phyloP scores from a whole-genome alignment of 2,329 filamentous ascomycete genomes.

The Pyrenochaeta sp. region DNA sequence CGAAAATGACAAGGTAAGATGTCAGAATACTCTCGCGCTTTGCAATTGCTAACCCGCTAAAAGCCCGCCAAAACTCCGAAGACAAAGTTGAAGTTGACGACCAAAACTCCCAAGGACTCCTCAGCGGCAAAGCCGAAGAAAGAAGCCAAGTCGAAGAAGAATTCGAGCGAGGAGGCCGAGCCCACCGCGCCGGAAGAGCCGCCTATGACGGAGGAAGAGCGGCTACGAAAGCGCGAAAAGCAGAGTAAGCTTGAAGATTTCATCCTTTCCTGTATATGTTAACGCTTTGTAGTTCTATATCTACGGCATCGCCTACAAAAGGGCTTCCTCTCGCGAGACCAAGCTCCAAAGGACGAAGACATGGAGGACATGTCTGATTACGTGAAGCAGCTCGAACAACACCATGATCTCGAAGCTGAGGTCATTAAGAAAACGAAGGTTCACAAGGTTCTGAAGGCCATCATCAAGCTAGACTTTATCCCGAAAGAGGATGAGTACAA shows the following conservation, averaged over 20 bases:
- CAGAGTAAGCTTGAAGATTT: constrained; percentile 51
- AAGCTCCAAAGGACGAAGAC: constrained; percentile 84
- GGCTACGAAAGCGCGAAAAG: constrained; percentile 66
- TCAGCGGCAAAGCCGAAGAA: constrained; percentile 66
- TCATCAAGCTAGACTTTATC: constrained; percentile 85
- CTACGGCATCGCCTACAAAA: constrained; percentile 95
- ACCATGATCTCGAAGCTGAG: constrained; percentile 81
- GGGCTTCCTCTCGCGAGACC: constrained; percentile 85
- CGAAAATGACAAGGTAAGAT: constrained; percentile 70
- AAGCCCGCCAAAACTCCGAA: constrained; percentile 61
- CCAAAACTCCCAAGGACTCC: constrained; percentile 50
- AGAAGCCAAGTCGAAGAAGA: constrained; percentile 64
- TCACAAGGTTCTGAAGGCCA: constrained; percentile 96
- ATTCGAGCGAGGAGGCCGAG: constrained; percentile 64
- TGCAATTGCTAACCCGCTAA: constrained; percentile 32
- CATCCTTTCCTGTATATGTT: constrained; percentile 1
- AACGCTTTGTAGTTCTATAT: constrained; percentile 73
- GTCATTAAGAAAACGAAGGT: constrained; percentile 95
- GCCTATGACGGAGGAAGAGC: constrained; percentile 63
- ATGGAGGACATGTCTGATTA: constrained; percentile 82
- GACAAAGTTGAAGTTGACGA: constrained; percentile 58
- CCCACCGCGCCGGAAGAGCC: constrained; percentile 60
- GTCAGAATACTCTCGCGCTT: not conserved
- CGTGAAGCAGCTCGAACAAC: constrained; percentile 80
- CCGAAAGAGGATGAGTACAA: constrained; percentile 82